Percentiles rank a stretch among this genome's conserved stretches.
Evolutionary conservation across 495 filamentous ascomycete species (phyloP).

Genomic region (Penicillium longicatenatum): DNA sequence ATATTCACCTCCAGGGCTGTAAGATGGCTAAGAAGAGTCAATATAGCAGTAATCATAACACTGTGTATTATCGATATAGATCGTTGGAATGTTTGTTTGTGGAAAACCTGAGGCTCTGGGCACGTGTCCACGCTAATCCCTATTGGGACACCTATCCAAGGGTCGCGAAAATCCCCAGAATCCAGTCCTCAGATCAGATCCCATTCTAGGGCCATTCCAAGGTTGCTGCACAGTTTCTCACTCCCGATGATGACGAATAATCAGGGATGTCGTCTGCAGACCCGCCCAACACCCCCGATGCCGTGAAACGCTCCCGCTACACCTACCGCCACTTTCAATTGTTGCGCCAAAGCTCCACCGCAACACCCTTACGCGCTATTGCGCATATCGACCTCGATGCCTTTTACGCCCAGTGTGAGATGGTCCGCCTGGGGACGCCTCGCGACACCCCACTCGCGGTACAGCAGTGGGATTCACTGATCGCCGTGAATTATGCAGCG

Average conservation of each 20-base stretch:
- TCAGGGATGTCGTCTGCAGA: slow-evolving; percentile 29
- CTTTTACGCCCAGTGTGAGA: slow-evolving; percentile 97
- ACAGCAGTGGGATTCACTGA: slow-evolving; percentile 78
- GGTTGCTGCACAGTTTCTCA: neutral
- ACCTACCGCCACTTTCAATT: slow-evolving; percentile 82
- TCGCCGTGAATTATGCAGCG: slow-evolving; percentile 95
- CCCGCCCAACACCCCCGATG: slow-evolving; percentile 32
- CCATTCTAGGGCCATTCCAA: neutral
- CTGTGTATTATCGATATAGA: neutral
- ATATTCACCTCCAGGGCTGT: too few species aligned
- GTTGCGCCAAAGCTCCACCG: slow-evolving; percentile 67
- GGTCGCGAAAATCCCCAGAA: slow-evolving; percentile 3
- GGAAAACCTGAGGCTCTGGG: slow-evolving; percentile 15
- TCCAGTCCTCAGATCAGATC: neutral
- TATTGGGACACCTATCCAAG: slow-evolving; percentile 15
- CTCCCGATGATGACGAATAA: slow-evolving; percentile 25
- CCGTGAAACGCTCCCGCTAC: slow-evolving; percentile 65
- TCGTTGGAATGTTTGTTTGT: slow-evolving; percentile 4
- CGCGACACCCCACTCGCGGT: slow-evolving; percentile 84
- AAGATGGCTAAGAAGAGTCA: too few species aligned
- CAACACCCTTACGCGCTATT: slow-evolving; percentile 80
- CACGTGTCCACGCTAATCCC: slow-evolving; percentile 26
- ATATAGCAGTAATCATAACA: neutral
- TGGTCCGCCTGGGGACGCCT: slow-evolving; percentile 74
- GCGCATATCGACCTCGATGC: slow-evolving; percentile 96